Percentiles rank a stretch among this genome's conserved stretches.
These are phyloP conservation scores for Blakeslea trispora DNA, from an alignment of 371 early-diverging fungal genomes.

Conservation along the genomic window DNA sequence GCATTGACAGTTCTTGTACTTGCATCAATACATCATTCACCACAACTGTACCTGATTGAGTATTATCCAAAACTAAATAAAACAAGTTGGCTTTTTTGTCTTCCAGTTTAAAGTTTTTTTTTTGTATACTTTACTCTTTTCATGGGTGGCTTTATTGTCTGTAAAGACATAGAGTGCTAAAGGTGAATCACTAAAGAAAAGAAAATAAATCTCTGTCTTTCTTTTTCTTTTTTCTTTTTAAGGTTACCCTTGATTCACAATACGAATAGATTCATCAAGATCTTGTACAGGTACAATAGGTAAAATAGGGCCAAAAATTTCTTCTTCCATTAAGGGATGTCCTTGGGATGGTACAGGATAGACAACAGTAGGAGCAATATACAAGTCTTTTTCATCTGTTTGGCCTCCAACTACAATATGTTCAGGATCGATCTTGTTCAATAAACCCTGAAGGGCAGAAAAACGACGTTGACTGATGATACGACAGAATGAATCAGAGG, in stretches of 20 bases:
- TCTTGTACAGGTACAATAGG: slow-evolving; percentile 78
- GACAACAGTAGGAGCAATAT: slow-evolving; percentile 70
- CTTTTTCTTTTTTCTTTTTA: neutral
- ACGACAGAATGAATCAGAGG: slow-evolving; percentile 60
- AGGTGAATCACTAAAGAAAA: slow-evolving; percentile 62
- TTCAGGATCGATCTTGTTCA: slow-evolving; percentile 51
- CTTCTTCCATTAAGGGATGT: slow-evolving; percentile 67
- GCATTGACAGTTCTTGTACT: slow-evolving; percentile 52
- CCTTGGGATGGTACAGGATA: slow-evolving; percentile 52
- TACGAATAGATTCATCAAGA: slow-evolving; percentile 74
- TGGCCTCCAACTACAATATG: slow-evolving; percentile 58
- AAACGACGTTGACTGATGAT: slow-evolving; percentile 74
- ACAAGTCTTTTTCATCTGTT: slow-evolving; percentile 57
- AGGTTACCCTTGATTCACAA: slow-evolving; percentile 65
- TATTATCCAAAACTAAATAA: slow-evolving; percentile 38
- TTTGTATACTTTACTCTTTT: slow-evolving; percentile 30
- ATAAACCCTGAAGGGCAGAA: slow-evolving; percentile 56
- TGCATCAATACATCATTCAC: slow-evolving; percentile 78
- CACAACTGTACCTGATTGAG: slow-evolving; percentile 67
- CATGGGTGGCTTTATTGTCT: slow-evolving; percentile 32
- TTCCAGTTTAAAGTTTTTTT: too few species aligned
- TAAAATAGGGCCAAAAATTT: slow-evolving; percentile 86
- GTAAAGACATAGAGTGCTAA: slow-evolving; percentile 71
- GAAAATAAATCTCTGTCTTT: neutral
- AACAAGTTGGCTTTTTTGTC: too few species aligned